A percentile compares a stretch with the other conserved stretches of the same genome.
Conservation (phyloP, 1,284 basidiomycete species). For the Stygiomarasmius scandens region DNA sequence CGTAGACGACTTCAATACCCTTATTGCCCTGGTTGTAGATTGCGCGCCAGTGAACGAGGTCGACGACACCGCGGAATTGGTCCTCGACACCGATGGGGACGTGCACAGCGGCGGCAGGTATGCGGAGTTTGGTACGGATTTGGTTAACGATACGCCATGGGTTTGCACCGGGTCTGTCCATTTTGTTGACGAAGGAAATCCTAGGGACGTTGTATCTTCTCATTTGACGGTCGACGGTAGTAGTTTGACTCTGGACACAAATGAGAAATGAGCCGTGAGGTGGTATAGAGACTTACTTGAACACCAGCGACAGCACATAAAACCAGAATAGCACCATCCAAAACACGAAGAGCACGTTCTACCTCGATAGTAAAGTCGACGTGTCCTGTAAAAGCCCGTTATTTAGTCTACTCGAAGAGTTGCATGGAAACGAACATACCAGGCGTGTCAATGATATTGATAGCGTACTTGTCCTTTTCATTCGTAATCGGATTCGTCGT, state of each 20-base stretch:
- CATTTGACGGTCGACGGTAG: conserved; percentile 99
- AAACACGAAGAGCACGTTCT: conserved; percentile 92
- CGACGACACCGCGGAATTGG: conserved; percentile 88
- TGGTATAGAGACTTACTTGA: conserved; percentile 57
- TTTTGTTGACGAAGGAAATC: conserved; percentile 98
- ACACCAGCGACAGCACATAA: conserved; percentile 97
- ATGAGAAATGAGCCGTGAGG: conserved; percentile 5
- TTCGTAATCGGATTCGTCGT: conserved; percentile 67
- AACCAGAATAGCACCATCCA: conserved; percentile 97
- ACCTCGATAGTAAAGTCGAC: conserved; percentile 99
- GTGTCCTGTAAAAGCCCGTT: conserved; percentile 63
- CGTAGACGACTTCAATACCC: conserved; percentile 84
- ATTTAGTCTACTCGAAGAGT: background rate
- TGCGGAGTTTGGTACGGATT: conserved; percentile 89
- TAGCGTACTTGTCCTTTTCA: conserved; percentile 82
- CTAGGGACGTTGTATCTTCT: conserved; percentile 94
- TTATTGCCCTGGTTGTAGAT: conserved; percentile 95
- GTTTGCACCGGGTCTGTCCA: conserved; percentile 98
- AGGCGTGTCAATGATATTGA: conserved; percentile 99
- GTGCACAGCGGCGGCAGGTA: conserved; percentile 94
- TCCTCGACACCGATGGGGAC: conserved; percentile 95
- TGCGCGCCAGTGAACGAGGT: conserved; percentile 93
- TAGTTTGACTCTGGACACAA: conserved; percentile 88
- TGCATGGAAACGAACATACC: conserved; percentile 46
- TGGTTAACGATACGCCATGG: conserved; percentile 95